Conservation (phyloP, 306 rosid species). For the Sicyos baderoa region DNA sequence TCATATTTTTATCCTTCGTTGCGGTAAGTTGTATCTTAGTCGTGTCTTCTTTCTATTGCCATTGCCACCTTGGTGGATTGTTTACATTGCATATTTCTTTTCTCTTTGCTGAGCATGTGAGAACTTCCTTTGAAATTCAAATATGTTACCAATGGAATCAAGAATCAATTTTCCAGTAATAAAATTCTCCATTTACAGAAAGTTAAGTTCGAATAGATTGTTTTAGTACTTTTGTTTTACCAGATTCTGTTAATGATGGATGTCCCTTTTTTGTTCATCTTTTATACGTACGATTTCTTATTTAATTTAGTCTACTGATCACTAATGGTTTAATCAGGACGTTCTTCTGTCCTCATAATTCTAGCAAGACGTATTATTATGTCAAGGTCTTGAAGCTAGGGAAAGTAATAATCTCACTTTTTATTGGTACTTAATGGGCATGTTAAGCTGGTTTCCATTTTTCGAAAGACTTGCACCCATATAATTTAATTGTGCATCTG, state of each 20-base stretch:
- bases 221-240: not conserved
- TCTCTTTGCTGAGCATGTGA: not conserved
- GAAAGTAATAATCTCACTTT: not conserved
- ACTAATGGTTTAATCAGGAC: not conserved
- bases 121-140: not conserved
- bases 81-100: constrained; percentile 9
- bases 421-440: not conserved
- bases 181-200: not conserved
- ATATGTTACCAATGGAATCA: not conserved
- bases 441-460: not conserved
- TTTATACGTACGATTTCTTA: not conserved
- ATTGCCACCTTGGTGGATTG: not conserved
- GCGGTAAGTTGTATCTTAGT: constrained; percentile 42
- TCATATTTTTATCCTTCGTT: constrained; percentile 70
- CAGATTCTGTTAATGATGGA: not conserved
- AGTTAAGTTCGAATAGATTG: not conserved
- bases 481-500: not conserved
- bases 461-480: not conserved
- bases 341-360: not conserved
- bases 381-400: constrained; percentile 3
- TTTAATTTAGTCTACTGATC: not conserved
- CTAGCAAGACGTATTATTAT: not conserved
- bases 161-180: not conserved
- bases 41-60: not conserved
- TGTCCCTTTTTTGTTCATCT: not conserved